Evolutionary conservation across 208 protist genomes (phyloP), one percentile per base, ranked within the genome.

Genomic region (Sergeia podlipaevii): DNA sequence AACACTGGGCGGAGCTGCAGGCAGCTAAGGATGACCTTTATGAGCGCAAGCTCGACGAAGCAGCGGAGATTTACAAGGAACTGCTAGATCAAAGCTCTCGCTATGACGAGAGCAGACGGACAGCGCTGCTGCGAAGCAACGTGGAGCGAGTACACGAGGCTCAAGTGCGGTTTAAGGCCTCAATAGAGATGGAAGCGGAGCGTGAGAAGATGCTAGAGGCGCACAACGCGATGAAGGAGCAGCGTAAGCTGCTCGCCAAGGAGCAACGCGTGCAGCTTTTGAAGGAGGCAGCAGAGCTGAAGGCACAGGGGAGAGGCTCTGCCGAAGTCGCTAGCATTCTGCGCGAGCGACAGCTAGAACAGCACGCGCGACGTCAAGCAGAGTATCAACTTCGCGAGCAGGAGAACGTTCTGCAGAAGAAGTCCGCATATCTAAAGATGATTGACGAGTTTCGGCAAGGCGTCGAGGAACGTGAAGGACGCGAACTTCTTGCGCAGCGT

Each of bases 1-100:
- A 91, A 58, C 88, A 95, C 68, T 95, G 88, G 85, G 67, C 71
- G 7, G 77, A 86, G 65, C 73, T 95, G 59, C 88, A 95, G 70
- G 67, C 65, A 18, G 84, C 72, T 7, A 95, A 95, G 62, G 88
- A 95, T 48, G 76, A 70, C 21, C 59, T 62, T 11, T 95, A 95
- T 64, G 64, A 74, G 17, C 43, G 67, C 46, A 95, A 95, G 62
- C 54, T 95, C 24, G 80, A 91, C 53, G 59, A 68, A 0, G 83
- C 88, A 10, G 78, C 85, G 5, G 65, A 77, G 38, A 67, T 92
- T 21, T 95, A 89, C 50, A 67, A 85, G 53, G 55, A 83, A 64
- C 75, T 95, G 29, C 50, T 92, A 6, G 75, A 79, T 34, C 84
- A 95, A 62, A 73, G 60, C 39, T 66, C 67, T 15, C 70, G 79